Evolutionary conservation across 768 basidiomycete genomes (phyloP), one percentile per base, ranked within the genome.

Genomic region (Coprinopsis strossmayeri): DNA sequence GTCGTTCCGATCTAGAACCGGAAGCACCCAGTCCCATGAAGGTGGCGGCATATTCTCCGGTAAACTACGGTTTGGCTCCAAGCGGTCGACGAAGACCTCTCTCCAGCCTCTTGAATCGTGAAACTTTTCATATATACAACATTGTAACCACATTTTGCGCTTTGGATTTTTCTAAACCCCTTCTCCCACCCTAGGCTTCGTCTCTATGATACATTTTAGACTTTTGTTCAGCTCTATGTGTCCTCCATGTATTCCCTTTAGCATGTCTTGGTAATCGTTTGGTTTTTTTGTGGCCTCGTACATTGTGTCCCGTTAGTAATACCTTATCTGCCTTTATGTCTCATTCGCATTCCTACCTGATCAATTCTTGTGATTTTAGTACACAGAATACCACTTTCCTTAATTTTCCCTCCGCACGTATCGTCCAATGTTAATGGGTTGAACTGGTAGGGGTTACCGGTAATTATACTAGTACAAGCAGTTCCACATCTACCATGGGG

Each of bases 1-100:
- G 87, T 90, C 87, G 0, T 83, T 90, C 72, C 82, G 88, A 15
- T 91, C 89, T 18, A 75, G 83, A 21, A 74, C 84, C 1, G 87
- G 86, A n/a, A 87, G 87, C 55, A 61, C 79, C 0, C 75, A 81
- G 43, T 86, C 85, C 3, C 80, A 82, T 53, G 84, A 85, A n/a
- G 73, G 74, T 37, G 58, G 64, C 35, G 77, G 84, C 0, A 64
- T 88, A 35, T 87, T 90, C 61, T 82, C 76, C 57, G 76, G 82
- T 15, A 84, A 81, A 58, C 72, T 82, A 52, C 77, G 86, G 50
- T 91, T 91, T 64, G 88, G 87, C 35, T 83, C 87, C 12, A 70
- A 77, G 53, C 75, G 87, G 55, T 74, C 73, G 35, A 59, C 69
- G 25, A 78, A 77, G 60, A 69, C 73, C 20, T 64, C 69, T 23